phyloP scores from a whole-genome alignment of 2,329 filamentous ascomycete species.

The Cytospora piceae region DNA sequence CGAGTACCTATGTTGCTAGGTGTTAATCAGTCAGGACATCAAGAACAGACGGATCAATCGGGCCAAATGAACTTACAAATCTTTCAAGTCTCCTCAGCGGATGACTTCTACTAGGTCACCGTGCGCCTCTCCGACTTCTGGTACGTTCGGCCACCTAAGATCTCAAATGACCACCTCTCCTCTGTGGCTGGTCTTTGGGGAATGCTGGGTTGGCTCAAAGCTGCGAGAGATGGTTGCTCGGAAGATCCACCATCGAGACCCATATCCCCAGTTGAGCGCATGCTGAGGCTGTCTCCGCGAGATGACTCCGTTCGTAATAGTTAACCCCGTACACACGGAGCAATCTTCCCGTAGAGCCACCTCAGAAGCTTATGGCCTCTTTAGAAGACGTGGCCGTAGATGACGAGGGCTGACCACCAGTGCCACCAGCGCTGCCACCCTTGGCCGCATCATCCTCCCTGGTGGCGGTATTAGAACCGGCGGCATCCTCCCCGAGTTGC shows the following conservation, averaged over 20 bases:
- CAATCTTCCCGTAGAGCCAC: not conserved
- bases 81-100: not conserved
- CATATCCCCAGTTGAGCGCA: not conserved
- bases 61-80: not conserved
- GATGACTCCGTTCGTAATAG: not conserved
- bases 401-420: slow-evolving; percentile 6
- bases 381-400: slow-evolving; percentile 15
- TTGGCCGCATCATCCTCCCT: not conserved
- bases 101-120: not conserved
- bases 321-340: not conserved
- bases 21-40: not conserved
- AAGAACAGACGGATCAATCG: not conserved
- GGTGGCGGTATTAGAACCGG: not conserved
- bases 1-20: not conserved
- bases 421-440: not conserved
- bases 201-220: not conserved
- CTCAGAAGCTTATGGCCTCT: slow-evolving; percentile 13
- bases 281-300: not conserved
- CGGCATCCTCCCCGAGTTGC: slow-evolving; percentile 53
- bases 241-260: not conserved
- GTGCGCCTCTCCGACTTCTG: not conserved
- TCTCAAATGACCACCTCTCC: not conserved
- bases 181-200: not conserved
- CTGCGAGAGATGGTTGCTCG: not conserved
- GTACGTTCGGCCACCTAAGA: not conserved